Conservation (phyloP, 2,329 filamentous ascomycete genomes). For the Colletotrichum cuscutae region DNA sequence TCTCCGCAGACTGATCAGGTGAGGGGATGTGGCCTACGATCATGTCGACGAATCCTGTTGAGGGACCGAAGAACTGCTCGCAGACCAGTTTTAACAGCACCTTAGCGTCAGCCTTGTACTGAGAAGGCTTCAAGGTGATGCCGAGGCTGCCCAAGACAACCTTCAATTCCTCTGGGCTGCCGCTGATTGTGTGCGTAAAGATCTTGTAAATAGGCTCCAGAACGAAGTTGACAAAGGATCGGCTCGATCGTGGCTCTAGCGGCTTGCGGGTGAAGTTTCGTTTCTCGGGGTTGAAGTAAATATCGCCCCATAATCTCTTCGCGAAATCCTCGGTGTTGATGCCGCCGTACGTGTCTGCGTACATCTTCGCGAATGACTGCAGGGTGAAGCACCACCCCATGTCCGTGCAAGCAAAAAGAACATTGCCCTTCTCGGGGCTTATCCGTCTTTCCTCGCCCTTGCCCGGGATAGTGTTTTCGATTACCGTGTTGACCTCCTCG, state of each 20-base stretch:
- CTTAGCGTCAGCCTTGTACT: conserved; percentile 90
- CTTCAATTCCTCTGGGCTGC: conserved; percentile 86
- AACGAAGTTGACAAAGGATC: conserved; percentile 94
- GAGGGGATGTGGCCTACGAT: conserved; percentile 89
- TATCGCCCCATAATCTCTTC: conserved; percentile 90
- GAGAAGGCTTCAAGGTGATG: conserved; percentile 89
- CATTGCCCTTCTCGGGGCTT: conserved; percentile 96
- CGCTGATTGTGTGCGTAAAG: conserved; percentile 93
- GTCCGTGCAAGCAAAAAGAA: conserved; percentile 92
- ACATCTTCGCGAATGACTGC: conserved; percentile 95
- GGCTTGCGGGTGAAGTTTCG: conserved; percentile 92
- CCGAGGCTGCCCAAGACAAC: conserved; percentile 81
- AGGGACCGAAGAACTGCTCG: conserved; percentile 93
- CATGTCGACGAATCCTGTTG: conserved; percentile 96
- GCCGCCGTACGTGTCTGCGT: conserved; percentile 85
- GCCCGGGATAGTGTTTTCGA: conserved; percentile 86
- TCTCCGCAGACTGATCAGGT: conserved; percentile 79
- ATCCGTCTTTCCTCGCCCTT: conserved; percentile 82
- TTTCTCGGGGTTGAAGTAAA: conserved; percentile 93
- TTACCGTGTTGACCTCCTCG: conserved; percentile 96
- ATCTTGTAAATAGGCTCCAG: conserved; percentile 98
- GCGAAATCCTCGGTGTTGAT: conserved; percentile 87
- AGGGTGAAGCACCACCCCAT: conserved; percentile 99
- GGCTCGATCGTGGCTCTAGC: conserved; percentile 80
- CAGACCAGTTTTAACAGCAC: conserved; percentile 90